A percentile compares a stretch with the other conserved stretches of the same genome.
These are phyloP conservation scores for Chrysanthemum lavandulifolium DNA, from an alignment of 129 eudicot species.

Conservation along the genomic window DNA sequence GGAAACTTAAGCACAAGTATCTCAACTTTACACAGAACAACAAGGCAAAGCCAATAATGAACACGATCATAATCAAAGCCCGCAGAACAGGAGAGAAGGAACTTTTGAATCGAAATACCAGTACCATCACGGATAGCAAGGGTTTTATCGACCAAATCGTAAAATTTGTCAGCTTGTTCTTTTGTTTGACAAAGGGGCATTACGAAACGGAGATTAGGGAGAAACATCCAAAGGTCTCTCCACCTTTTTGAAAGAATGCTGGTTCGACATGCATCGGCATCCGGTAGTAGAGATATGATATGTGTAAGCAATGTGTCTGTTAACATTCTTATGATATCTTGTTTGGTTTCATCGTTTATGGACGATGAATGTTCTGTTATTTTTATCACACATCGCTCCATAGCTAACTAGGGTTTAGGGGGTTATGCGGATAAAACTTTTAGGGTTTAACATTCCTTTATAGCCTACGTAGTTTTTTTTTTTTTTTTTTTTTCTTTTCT, in stretches of 20 bases:
- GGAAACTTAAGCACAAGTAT: conserved; percentile 25
- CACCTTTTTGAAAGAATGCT: conserved; percentile 21
- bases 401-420: too few species aligned
- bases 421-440: too few species aligned
- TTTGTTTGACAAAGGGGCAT: background rate
- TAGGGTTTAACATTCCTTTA: too few species aligned
- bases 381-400: too few species aligned
- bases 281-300: too few species aligned
- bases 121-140: conserved; percentile 13
- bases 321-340: too few species aligned
- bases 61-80: conserved; percentile 23
- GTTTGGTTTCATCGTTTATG: too few species aligned
- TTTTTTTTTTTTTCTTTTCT: too few species aligned
- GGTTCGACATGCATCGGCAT: conserved; percentile 13
- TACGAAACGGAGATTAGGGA: conserved; percentile 19
- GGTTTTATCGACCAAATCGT: conserved; percentile 18
- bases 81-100: conserved; percentile 16
- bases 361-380: too few species aligned
- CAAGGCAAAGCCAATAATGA: background rate
- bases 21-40: conserved; percentile 9
- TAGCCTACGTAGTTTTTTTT: too few species aligned
- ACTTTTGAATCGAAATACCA: conserved; percentile 11
- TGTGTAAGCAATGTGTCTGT: too few species aligned
- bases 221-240: conserved; percentile 16
- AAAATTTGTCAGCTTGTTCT: conserved; percentile 12